Evolutionary conservation across 2,329 filamentous ascomycete species (phyloP).

Genomic region (Penicillium carneum): DNA sequence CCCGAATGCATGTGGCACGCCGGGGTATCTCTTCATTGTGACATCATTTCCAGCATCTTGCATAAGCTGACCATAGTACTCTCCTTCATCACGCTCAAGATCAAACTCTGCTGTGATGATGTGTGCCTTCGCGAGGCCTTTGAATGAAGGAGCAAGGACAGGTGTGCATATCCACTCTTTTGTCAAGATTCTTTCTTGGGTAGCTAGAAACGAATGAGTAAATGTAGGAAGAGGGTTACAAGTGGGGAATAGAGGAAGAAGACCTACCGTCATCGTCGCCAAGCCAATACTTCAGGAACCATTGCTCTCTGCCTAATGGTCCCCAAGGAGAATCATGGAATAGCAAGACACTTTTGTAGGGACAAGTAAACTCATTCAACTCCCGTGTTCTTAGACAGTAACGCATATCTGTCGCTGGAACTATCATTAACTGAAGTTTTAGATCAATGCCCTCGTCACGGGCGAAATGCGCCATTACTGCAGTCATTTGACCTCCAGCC

Average conservation of each 20-base stretch:
- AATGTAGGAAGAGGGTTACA: not conserved
- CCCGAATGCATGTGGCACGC: slow-evolving; percentile 42
- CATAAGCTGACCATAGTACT: slow-evolving; percentile 37
- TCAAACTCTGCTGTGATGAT: slow-evolving; percentile 50
- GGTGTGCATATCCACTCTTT: slow-evolving; percentile 33
- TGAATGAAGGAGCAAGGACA: slow-evolving; percentile 40
- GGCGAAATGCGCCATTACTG: slow-evolving; percentile 47
- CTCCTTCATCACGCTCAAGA: slow-evolving; percentile 47
- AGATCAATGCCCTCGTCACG: slow-evolving; percentile 42
- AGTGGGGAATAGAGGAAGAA: not conserved
- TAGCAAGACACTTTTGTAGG: slow-evolving; percentile 37
- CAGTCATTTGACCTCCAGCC: slow-evolving; percentile 34
- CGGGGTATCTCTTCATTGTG: slow-evolving; percentile 39
- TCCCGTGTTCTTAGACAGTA: slow-evolving; percentile 34
- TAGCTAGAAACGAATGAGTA: not conserved
- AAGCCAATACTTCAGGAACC: slow-evolving; percentile 45
- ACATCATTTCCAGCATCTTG: slow-evolving; percentile 35
- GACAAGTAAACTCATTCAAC: slow-evolving; percentile 30
- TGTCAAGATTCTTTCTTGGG: slow-evolving; percentile 15
- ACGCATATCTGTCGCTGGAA: slow-evolving; percentile 46
- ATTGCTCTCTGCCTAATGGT: slow-evolving; percentile 41
- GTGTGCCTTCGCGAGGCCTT: slow-evolving; percentile 39
- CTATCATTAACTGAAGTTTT: slow-evolving; percentile 44
- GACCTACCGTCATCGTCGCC: slow-evolving; percentile 32
- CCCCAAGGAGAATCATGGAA: slow-evolving; percentile 40